Base-by-base conservation (phyloP, 495 filamentous ascomycete species). In the Xylaria palmicola region DNA sequence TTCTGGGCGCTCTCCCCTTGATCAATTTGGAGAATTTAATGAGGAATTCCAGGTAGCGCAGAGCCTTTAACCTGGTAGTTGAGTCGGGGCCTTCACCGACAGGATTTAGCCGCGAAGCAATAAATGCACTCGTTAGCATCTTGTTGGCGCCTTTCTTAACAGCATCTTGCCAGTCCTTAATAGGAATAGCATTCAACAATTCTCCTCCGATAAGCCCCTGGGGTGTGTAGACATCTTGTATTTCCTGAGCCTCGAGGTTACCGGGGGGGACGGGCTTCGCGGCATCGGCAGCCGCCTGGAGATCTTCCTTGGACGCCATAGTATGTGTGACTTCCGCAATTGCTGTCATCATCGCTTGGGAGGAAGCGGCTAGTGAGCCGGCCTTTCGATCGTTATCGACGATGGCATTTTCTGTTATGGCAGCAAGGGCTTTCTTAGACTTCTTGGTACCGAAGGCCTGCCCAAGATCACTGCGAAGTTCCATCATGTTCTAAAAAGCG, bases 401-500 rank as follows among this genome's bases (percentile, higher is more conserved):
- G 61, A 96, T 91, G 39, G 90, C 89, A 64, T 96, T 96, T 68
- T 90, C 86, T 22, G 90, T 87, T 50, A 89, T 77, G 32, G 88
- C 86, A 26, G 83, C 83, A 60, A 93, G 86, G 1, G 88, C 89
- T 75, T 96, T 96, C 79, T 89, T 89, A 2, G 95, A 86, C 77
- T 95, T 95, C 78, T 91, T 95, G 34, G 92, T 96, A 64, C 94
- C 95, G 77, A 98, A 98, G 49, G 88, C 86, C 67, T 91, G 84
- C 62, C 92, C 94, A 5, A 98, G 87, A 36, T 86, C 84, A 44
- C 84, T 87, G 62, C 85, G 85, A 68, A 80, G 79, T 27, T 84
- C 81, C 65, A 81, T 76, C 65, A 83, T 79, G 40, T 78, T 83
- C 81, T 85, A 70, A 72, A 36, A 47, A n/a, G 15, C 40, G 52